These are phyloP conservation scores for Phylloporus arenicola DNA, from an alignment of 768 basidiomycete genomes.

Conservation along the genomic window DNA sequence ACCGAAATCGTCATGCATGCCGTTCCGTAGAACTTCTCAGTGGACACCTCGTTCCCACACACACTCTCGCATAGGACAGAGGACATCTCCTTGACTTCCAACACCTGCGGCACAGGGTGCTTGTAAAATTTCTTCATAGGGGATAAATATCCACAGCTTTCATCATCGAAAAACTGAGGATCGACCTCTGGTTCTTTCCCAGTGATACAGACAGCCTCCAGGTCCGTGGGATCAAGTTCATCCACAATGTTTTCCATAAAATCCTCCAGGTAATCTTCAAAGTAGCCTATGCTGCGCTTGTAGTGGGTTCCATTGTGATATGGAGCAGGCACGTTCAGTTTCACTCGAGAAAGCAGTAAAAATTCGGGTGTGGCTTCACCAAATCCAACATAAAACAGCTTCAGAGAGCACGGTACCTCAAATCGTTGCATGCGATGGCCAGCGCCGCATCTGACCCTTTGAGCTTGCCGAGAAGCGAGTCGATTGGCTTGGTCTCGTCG, in stretches of 20 bases:
- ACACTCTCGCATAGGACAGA: not conserved
- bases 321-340: no score
- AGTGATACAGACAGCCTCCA: constrained; percentile 1
- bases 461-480: not conserved
- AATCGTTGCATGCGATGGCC: constrained; percentile 2
- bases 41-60: not conserved
- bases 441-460: constrained; percentile 4
- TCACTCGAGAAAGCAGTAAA: not conserved
- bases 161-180: no score
- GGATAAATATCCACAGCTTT: not conserved
- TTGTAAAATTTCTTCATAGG: not conserved
- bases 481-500: not conserved
- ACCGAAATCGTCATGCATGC: constrained; percentile 1
- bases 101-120: constrained; percentile 1
- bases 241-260: fast-evolving
- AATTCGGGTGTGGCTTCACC: not conserved
- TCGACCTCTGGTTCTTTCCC: not conserved
- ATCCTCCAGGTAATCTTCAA: fast-evolving
- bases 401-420: not conserved
- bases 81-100: not conserved
- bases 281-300: no score
- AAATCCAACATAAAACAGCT: not conserved
- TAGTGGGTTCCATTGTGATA: no score
- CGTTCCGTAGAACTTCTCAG: not conserved
- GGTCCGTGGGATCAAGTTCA: not conserved